Conservation (phyloP, 331 rosid genomes). For the Pyrus hybrid region DNA sequence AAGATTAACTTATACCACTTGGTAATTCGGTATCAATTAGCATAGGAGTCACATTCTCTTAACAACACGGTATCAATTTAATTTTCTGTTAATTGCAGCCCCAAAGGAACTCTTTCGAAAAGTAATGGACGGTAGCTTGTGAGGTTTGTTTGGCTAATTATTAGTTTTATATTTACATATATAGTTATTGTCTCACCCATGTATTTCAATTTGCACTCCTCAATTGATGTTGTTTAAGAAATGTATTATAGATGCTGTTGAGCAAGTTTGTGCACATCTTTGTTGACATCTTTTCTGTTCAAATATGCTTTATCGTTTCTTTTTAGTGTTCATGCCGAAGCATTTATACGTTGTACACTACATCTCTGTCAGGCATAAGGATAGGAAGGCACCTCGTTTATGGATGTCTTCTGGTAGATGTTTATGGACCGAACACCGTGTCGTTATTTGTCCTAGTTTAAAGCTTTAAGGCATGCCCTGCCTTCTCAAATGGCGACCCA, state of each 20-base stretch:
- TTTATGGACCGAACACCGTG: no score
- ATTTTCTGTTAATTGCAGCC: conserved; percentile 43
- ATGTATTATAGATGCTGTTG: neutral
- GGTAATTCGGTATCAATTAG: neutral
- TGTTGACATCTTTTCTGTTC: neutral
- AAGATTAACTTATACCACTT: conserved; percentile 6
- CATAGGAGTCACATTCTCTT: neutral
- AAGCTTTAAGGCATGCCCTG: no score
- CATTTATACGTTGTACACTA: neutral
- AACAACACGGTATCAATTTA: conserved; percentile 2
- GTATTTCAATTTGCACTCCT: neutral
- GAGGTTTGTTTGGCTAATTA: conserved; percentile 28
- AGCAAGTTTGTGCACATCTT: neutral
- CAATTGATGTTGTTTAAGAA: neutral
- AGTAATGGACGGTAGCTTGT: conserved; percentile 37
- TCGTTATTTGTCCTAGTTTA: no score
- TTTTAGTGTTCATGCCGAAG: neutral
- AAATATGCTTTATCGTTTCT: neutral
- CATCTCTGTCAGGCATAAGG: neutral
- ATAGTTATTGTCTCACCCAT: neutral
- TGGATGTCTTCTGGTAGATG: neutral
- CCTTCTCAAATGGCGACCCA: no score
- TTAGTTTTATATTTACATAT: neutral
- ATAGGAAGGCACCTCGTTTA: neutral
- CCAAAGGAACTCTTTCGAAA: conserved; percentile 70